phyloP scores from a whole-genome alignment of 495 filamentous ascomycete species.

The Trichoderma orchidacearum region DNA sequence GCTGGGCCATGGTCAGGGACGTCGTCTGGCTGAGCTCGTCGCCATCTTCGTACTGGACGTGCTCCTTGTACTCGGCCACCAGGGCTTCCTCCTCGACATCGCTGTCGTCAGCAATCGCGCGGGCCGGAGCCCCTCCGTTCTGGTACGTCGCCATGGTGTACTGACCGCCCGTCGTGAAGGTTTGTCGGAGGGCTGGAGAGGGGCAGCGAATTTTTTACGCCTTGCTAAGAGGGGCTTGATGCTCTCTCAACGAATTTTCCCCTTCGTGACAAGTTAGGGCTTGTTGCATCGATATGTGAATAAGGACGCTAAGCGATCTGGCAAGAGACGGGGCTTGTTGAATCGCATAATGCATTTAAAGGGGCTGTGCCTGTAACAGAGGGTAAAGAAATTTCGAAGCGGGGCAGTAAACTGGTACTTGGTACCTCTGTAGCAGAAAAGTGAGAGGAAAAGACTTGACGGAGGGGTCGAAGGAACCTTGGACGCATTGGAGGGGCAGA shows the following conservation, averaged over 20 bases:
- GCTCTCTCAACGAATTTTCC: conserved; percentile 3
- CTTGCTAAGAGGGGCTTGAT: not conserved
- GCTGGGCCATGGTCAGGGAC: conserved; percentile 35
- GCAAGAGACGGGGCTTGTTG: not conserved
- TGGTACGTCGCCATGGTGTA: conserved; percentile 34
- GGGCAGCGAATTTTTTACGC: conserved; percentile 6
- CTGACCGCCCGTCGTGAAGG: conserved; percentile 1
- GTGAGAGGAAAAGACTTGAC: not conserved
- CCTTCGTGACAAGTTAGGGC: conserved; percentile 3
- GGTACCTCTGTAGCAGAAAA: not conserved
- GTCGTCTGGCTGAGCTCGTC: conserved; percentile 59
- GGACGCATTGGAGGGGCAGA: not conserved
- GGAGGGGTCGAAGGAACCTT: not conserved
- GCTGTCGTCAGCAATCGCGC: conserved; percentile 61
- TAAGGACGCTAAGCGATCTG: not conserved
- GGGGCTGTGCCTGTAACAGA: not conserved
- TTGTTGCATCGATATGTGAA: not conserved
- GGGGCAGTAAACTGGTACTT: not conserved
- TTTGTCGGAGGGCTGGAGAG: conserved; percentile 4
- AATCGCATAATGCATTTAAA: not conserved
- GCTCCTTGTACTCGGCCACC: conserved; percentile 86
- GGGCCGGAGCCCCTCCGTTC: conserved; percentile 34
- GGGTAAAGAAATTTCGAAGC: not conserved
- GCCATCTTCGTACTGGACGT: conserved; percentile 80
- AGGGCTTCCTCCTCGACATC: conserved; percentile 91